Conservation (phyloP, 208 protist species). For the Novymonas esmeraldas region DNA sequence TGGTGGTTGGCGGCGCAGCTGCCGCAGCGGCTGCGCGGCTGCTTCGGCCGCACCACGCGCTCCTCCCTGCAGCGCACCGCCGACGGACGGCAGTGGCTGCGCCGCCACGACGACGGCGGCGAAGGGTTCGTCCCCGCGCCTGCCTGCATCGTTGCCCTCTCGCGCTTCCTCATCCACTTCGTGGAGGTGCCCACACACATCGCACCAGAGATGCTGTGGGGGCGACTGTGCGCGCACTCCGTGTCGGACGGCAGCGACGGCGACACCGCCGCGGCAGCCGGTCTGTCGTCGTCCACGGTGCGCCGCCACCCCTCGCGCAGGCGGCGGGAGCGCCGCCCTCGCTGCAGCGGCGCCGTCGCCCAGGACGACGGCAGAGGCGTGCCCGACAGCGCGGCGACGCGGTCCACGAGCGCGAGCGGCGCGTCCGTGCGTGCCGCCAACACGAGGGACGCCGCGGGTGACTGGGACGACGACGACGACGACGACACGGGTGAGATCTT, state of each 20-base stretch:
- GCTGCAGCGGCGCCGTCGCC: too few species aligned
- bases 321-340: too few species aligned
- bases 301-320: too few species aligned
- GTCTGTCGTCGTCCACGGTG: too few species aligned
- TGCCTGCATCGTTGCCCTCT: slow-evolving; percentile 1
- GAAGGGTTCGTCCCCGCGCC: slow-evolving; percentile 8
- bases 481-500: slow-evolving; percentile 16
- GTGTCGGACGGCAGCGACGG: not conserved
- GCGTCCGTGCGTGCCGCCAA: not conserved
- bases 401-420: not conserved
- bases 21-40: slow-evolving; percentile 34
- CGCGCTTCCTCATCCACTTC: slow-evolving; percentile 25
- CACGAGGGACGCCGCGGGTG: not conserved
- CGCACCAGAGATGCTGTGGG: slow-evolving; percentile 33
- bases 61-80: slow-evolving; percentile 24
- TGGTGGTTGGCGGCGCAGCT: slow-evolving; percentile 36
- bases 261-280: not conserved
- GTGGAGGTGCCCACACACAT: slow-evolving; percentile 26
- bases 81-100: slow-evolving; percentile 26
- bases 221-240: slow-evolving; percentile 23
- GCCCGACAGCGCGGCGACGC: too few species aligned
- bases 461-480: slow-evolving; percentile 3
- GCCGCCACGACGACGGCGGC: slow-evolving; percentile 11
- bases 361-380: too few species aligned
- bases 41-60: slow-evolving; percentile 27